A percentile compares a stretch with the other conserved stretches of the same genome.
phyloP scores from a whole-genome alignment of 176 grass and related monocot genomes.

The Metroxylon sagu region DNA sequence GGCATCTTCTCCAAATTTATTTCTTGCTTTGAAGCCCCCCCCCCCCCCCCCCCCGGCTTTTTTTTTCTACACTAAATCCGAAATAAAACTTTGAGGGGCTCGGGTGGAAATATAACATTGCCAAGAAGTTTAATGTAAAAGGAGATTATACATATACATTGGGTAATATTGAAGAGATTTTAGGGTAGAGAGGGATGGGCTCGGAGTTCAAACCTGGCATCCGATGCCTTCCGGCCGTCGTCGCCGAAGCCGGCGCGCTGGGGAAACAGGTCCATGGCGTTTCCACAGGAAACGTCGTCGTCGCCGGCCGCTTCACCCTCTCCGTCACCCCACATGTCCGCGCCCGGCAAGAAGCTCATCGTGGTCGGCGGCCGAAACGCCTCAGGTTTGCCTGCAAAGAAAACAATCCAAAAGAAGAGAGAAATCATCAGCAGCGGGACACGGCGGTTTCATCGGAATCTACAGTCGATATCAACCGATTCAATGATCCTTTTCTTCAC shows the following conservation, averaged over 20 bases:
- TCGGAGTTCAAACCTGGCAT: neutral
- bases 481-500: no score
- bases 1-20: no score
- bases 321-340: neutral
- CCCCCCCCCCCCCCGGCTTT: no score
- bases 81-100: no score
- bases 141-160: no score
- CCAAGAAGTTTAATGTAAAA: no score
- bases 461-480: no score
- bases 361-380: neutral
- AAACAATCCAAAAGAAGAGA: neutral
- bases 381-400: conserved; percentile 1
- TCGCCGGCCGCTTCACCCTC: neutral
- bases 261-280: neutral
- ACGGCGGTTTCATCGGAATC: no score
- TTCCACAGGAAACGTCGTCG: neutral
- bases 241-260: neutral
- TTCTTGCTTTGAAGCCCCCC: no score
- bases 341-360: neutral
- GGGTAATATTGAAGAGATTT: neutral
- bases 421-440: no score
- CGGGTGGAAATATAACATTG: no score
- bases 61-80: no score
- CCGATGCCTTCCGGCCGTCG: neutral
- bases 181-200: neutral